These are phyloP conservation scores for Umbellularia californica DNA, from an alignment of 164 flowering plant species.

Conservation along the genomic window DNA sequence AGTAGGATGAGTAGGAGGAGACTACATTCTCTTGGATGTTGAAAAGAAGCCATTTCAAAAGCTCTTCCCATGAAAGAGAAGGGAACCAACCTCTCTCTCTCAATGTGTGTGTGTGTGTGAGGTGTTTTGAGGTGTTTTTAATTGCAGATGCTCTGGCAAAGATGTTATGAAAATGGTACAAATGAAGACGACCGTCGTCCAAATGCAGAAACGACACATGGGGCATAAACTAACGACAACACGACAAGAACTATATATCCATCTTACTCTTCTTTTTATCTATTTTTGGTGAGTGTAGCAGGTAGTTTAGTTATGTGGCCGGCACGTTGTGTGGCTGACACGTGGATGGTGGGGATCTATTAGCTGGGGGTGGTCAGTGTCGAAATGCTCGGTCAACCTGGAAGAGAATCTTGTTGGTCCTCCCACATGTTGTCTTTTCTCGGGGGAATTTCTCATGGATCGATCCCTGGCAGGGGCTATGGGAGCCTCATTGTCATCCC, in stretches of 20 bases:
- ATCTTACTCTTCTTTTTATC: neutral
- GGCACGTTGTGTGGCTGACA: neutral
- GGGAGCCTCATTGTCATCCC: no score
- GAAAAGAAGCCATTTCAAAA: constrained; percentile 1
- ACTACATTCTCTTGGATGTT: neutral
- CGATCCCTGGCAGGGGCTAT: no score
- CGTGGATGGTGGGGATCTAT: neutral
- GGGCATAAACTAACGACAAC: neutral
- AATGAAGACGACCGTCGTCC: neutral
- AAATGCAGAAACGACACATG: neutral
- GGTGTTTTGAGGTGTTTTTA: neutral
- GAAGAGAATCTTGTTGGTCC: neutral
- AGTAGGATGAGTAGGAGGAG: neutral
- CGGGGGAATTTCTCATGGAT: neutral
- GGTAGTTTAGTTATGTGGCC: constrained; percentile 4
- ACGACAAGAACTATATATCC: neutral
- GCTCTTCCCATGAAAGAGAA: neutral
- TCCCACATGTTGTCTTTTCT: neutral
- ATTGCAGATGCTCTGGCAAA: neutral
- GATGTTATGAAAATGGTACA: no score
- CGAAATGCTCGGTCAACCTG: neutral
- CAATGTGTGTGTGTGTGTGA: neutral
- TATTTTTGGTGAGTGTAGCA: no score
- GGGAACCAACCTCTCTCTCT: neutral
- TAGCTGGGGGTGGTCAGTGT: neutral